A percentile compares a stretch with the other conserved stretches of the same genome.
Conservation (phyloP, 352 stramenopile genomes). For the Hyaloperonospora arabidopsidis region DNA sequence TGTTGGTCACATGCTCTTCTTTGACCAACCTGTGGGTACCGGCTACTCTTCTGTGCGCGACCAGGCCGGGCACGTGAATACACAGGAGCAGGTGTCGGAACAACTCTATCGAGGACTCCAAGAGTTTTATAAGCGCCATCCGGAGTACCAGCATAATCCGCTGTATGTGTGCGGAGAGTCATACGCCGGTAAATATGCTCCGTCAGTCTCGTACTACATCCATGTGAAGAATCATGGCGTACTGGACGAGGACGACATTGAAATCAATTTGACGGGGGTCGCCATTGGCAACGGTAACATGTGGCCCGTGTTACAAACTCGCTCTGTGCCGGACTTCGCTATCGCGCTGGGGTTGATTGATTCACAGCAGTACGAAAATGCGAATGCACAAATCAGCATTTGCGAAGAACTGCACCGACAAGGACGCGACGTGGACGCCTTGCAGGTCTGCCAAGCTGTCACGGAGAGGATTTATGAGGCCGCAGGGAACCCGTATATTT, state of each 20-base stretch:
- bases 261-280: constrained; percentile 80
- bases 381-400: constrained; percentile 62
- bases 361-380: constrained; percentile 71
- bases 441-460: constrained; percentile 57
- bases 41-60: constrained; percentile 70
- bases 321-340: constrained; percentile 70
- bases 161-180: constrained; percentile 86
- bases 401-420: constrained; percentile 72
- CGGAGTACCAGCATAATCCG: constrained; percentile 57
- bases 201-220: constrained; percentile 91
- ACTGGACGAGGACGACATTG: constrained; percentile 25
- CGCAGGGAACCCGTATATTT: constrained; percentile 77
- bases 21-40: constrained; percentile 77
- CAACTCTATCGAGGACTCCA: constrained; percentile 91
- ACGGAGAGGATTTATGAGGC: constrained; percentile 71
- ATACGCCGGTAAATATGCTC: constrained; percentile 96
- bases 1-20: constrained; percentile 77
- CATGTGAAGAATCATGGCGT: constrained; percentile 67
- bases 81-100: constrained; percentile 54
- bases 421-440: constrained; percentile 64
- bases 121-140: constrained; percentile 86
- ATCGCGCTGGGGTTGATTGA: constrained; percentile 76
- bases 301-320: constrained; percentile 78
- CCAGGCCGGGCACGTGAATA: constrained; percentile 60
- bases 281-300: constrained; percentile 87